These are phyloP conservation scores for Fusarium sublunatum DNA, from an alignment of 2,329 filamentous ascomycete species.

Conservation along the genomic window DNA sequence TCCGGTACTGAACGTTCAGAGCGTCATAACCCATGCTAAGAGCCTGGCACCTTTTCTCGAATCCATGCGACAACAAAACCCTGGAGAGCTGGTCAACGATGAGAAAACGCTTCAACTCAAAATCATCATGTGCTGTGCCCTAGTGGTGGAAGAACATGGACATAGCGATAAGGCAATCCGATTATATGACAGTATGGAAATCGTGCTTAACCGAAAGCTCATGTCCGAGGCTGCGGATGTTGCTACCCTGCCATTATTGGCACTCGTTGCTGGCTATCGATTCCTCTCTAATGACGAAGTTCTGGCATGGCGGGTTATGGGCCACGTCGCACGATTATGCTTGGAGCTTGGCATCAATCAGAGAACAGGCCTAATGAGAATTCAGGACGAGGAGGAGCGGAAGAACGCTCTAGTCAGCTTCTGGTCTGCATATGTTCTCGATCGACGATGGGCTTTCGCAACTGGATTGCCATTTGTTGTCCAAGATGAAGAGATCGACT, in stretches of 20 bases:
- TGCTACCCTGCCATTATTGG: constrained; percentile 62
- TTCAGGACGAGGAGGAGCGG: constrained; percentile 75
- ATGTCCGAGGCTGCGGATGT: constrained; percentile 65
- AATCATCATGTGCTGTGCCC: constrained; percentile 81
- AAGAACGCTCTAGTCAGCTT: constrained; percentile 77
- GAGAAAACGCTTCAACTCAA: constrained; percentile 78
- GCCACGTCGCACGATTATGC: constrained; percentile 82
- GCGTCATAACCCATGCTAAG: constrained; percentile 75
- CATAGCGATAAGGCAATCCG: constrained; percentile 78
- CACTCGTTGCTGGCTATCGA: constrained; percentile 72
- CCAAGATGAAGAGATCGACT: constrained; percentile 87
- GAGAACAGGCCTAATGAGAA: constrained; percentile 76
- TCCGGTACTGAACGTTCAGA: constrained; percentile 81
- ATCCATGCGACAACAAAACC: constrained; percentile 51
- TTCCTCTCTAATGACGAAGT: constrained; percentile 89
- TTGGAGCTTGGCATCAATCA: constrained; percentile 86
- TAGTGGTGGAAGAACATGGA: constrained; percentile 82
- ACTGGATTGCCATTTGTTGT: constrained; percentile 88
- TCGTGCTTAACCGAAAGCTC: constrained; percentile 73
- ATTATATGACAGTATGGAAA: constrained; percentile 81
- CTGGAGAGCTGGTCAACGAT: constrained; percentile 57
- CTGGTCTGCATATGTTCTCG: constrained; percentile 88
- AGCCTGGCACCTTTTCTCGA: constrained; percentile 80
- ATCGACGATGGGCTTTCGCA: constrained; percentile 89
- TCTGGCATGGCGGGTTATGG: constrained; percentile 87